A percentile compares a stretch with the other conserved stretches of the same genome.
These are phyloP conservation scores for Neophaeococcomyces mojaviensis DNA, from an alignment of 2,329 filamentous ascomycete genomes.

Conservation along the genomic window DNA sequence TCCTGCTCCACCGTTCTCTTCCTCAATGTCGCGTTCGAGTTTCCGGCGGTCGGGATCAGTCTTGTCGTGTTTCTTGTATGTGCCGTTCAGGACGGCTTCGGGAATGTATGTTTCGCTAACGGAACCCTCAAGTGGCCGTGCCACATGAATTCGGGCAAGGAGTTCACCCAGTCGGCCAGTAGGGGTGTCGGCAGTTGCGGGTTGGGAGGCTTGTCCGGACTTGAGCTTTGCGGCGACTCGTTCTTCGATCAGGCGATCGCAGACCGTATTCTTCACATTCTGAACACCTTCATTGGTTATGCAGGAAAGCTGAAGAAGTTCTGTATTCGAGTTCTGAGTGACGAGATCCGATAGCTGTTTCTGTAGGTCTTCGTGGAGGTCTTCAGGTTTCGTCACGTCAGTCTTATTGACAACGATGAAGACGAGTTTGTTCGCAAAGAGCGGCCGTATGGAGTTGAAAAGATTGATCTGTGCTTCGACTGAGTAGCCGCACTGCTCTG, in stretches of 20 bases:
- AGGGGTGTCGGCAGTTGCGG: conserved; percentile 64
- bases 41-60: conserved; percentile 72
- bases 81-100: conserved; percentile 61
- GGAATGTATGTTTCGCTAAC: conserved; percentile 79
- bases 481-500: conserved; percentile 92
- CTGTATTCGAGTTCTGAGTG: conserved; percentile 73
- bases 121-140: conserved; percentile 77
- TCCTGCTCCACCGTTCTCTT: conserved; percentile 86
- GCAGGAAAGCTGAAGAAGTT: conserved; percentile 88
- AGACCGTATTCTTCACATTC: conserved; percentile 88
- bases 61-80: conserved; percentile 80
- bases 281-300: conserved; percentile 92
- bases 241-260: conserved; percentile 85
- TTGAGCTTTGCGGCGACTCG: conserved; percentile 94
- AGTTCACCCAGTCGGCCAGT: conserved; percentile 82
- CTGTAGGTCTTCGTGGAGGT: conserved; percentile 72
- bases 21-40: conserved; percentile 80
- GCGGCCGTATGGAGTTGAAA: conserved; percentile 91
- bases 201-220: conserved; percentile 76
- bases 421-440: conserved; percentile 95
- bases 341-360: conserved; percentile 70
- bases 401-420: conserved; percentile 99
- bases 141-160: conserved; percentile 90
- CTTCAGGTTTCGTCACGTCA: conserved; percentile 79
- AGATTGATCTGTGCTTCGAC: conserved; percentile 87